phyloP scores from a whole-genome alignment of 257 asterid genomes.

The Solanum megistacrolobum region DNA sequence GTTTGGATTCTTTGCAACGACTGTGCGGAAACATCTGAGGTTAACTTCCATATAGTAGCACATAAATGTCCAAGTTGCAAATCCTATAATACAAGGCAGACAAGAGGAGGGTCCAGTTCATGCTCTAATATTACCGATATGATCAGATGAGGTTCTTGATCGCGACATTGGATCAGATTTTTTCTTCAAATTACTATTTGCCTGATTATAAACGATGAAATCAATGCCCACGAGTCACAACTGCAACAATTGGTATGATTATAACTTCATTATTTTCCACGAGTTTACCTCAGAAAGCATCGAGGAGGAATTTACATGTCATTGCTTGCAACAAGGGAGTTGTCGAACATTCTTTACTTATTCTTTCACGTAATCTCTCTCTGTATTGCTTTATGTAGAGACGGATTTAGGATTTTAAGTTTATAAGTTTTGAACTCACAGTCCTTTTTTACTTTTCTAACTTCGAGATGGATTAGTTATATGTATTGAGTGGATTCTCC shows the following conservation, averaged over 20 bases:
- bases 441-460: not conserved
- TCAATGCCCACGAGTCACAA: not conserved
- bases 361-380: not conserved
- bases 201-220: not conserved
- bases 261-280: not conserved
- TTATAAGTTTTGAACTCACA: not conserved
- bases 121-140: slow-evolving; percentile 11
- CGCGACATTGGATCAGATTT: not conserved
- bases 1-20: slow-evolving; percentile 76
- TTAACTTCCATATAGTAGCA: slow-evolving; percentile 43
- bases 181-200: not conserved
- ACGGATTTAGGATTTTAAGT: not conserved
- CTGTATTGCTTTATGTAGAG: not conserved
- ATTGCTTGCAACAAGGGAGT: not conserved
- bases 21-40: slow-evolving; percentile 56
- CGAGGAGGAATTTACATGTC: not conserved
- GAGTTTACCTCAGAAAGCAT: not conserved
- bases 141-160: slow-evolving; percentile 11
- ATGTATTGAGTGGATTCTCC: not conserved
- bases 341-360: not conserved
- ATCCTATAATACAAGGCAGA: slow-evolving; percentile 62
- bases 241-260: not conserved
- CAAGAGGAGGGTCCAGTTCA: slow-evolving; percentile 25
- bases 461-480: not conserved
- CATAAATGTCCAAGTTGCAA: slow-evolving; percentile 49